These are phyloP conservation scores for Mycena indigotica DNA, from an alignment of 768 basidiomycete genomes.

Conservation along the genomic window DNA sequence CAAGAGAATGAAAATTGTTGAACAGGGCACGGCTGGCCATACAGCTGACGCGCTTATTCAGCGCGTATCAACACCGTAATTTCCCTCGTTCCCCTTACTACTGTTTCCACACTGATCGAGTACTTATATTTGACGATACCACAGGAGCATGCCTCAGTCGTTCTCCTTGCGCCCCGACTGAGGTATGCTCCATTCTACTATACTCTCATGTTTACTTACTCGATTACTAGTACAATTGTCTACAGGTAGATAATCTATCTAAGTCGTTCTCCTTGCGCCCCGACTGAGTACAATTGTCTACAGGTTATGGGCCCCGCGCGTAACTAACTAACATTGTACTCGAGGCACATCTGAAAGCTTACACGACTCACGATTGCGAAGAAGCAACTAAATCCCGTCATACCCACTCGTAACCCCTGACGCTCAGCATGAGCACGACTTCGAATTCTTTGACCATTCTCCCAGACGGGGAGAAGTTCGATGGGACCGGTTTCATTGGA, in stretches of 20 bases:
- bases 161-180: not conserved
- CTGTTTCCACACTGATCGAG: not conserved
- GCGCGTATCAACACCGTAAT: too few species aligned
- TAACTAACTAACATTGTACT: not conserved
- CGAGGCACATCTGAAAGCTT: not conserved
- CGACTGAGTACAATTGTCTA: not conserved
- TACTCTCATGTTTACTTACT: not conserved
- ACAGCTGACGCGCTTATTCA: too few species aligned
- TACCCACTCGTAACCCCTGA: not conserved
- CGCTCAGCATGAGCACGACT: not conserved
- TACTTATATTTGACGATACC: not conserved
- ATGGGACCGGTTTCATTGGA: not conserved
- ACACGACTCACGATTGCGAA: not conserved
- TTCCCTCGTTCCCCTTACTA: not conserved
- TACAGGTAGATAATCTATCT: not conserved
- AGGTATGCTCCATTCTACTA: not conserved
- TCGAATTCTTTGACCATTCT: not conserved
- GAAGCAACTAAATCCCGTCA: not conserved
- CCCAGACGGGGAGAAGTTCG: slow-evolving; percentile 1
- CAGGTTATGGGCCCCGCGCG: slow-evolving; percentile 1
- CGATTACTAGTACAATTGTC: not conserved
- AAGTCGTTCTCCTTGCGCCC: not conserved
- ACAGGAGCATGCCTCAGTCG: not conserved
- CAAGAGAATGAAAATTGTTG: too few species aligned
- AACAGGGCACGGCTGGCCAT: too few species aligned